Base-by-base conservation (phyloP, 192 early-diverging fungal genomes). In the Coemansia sp. region DNA sequence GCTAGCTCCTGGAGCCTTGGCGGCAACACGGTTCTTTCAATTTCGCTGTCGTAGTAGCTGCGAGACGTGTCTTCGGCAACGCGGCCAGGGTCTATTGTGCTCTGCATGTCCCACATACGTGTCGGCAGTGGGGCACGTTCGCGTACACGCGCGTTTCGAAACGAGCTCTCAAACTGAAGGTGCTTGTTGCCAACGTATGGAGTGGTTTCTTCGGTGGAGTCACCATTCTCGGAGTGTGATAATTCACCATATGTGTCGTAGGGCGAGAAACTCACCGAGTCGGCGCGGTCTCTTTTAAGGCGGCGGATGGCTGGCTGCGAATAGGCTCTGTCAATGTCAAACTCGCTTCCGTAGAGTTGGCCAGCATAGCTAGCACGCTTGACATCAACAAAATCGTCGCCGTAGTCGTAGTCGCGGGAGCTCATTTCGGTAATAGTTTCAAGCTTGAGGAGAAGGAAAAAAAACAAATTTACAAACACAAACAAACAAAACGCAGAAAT, bases 1-100 rank as follows among this genome's bases (percentile, higher is more conserved):
- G 84, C 80, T 63, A 83, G 84, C 69, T 95, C 93, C 67, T 95
- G 93, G 48, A 85, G 66, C 19, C 81, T 78, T 0, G 69, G 24
- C 24, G 75, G 74, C 55, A 85, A 53, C 46, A 34, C 57, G 22
- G 55, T 61, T 53, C 69, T 39, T 53, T 66, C 67, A 21, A 77
- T 61, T 1, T 67, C 61, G 30, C 50, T 64, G 49, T 77, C 73
- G 9, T 70, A 77, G 17, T 47, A 44, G 27, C 33, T 63, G 12
- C 45, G 7, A 2, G 7, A 41, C 7, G 57, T 59, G 13, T 57
- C 21, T 9, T 53, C 38, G 6, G 18, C 24, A 30, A 25, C 37
- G 2, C 65, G 7, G 27, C 10, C 21, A 23, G 43, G 57, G n/a
- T 61, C 56, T 11, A 45, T 27, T 8, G 39, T 38, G 47, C 46